Evolutionary conservation across 2,329 filamentous ascomycete species (phyloP), one percentile per base, ranked within the genome.

Genomic region (Aspergillus sp.): DNA sequence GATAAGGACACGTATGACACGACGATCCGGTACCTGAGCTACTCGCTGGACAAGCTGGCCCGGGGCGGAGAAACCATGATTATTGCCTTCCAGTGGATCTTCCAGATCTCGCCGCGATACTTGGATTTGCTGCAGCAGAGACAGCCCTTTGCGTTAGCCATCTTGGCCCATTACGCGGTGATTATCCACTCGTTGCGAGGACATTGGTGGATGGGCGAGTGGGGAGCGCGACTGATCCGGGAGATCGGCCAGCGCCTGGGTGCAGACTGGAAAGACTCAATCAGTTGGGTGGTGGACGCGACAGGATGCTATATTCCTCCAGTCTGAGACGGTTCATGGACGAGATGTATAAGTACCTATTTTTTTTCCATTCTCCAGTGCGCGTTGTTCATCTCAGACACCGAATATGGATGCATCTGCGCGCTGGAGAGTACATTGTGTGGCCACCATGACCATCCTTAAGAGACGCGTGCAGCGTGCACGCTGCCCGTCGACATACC

Each of bases 141-240:
- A 17, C 66, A 69, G 17, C 77, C 79, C 0, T 78, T 81, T 59
- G 78, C 79, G 1, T 63, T 82, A 9, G 73, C 78, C 13, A 69
- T 81, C 15, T 69, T 81, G 4, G 78, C 78, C 2, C 76, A 82
- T 61, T 81, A 77, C 61, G 75, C 75, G 0, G 76, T 81, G 8
- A 59, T 79, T 3, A 78, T 90, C 50, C 87, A 87, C 69, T 82
- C 82, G 36, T 79, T 89, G 63, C 84, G 88, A 62, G 74, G 80
- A 15, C 78, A 87, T 15, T 91, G 89, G 89, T 91, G 89, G 89
- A 77, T 91, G 28, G 82, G 86, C 19, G 87, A 88, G 41, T 87
- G 89, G 68, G 84, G 87, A 7, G 82, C 84, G 15, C 83, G 86
- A 58, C 86, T 91, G 67, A 85, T 91, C 15, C 83, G 86, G 70